Conservation (phyloP, 805 yeast species). For the Priceomyces carsonii region DNA sequence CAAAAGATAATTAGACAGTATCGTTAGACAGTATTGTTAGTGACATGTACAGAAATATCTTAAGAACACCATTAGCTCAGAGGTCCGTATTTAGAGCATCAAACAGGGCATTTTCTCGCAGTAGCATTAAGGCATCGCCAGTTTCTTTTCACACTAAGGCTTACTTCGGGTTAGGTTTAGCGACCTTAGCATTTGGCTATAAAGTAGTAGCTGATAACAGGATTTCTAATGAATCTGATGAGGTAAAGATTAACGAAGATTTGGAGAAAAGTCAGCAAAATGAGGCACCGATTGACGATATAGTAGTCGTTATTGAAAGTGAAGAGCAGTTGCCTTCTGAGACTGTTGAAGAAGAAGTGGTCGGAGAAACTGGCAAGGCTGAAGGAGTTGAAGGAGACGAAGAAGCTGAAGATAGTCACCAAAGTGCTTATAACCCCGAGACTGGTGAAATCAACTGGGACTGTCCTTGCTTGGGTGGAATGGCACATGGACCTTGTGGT, state of each 20-base stretch:
- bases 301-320: constrained; percentile 3
- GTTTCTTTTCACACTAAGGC: neutral
- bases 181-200: neutral
- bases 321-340: constrained; percentile 4
- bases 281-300: constrained; percentile 1
- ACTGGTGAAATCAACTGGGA: constrained; percentile 99
- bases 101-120: constrained; percentile 1
- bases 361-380: constrained; percentile 4
- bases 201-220: neutral
- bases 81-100: neutral
- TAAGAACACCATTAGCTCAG: constrained; percentile 1
- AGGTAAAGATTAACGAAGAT: constrained; percentile 10
- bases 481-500: constrained; percentile 99
- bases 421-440: constrained; percentile 81
- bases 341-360: constrained; percentile 9
- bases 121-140: neutral
- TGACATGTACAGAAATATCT: constrained; percentile 3
- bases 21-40: too few species aligned
- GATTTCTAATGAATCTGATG: constrained; percentile 8
- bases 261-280: constrained; percentile 5
- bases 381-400: constrained; percentile 7
- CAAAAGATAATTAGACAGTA: too few species aligned
- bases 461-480: constrained; percentile 98
- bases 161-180: constrained; percentile 3
- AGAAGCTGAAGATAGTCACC: constrained; percentile 32